Conservation (phyloP, 2,329 filamentous ascomycete species). For the Elsinoe arachidis region DNA sequence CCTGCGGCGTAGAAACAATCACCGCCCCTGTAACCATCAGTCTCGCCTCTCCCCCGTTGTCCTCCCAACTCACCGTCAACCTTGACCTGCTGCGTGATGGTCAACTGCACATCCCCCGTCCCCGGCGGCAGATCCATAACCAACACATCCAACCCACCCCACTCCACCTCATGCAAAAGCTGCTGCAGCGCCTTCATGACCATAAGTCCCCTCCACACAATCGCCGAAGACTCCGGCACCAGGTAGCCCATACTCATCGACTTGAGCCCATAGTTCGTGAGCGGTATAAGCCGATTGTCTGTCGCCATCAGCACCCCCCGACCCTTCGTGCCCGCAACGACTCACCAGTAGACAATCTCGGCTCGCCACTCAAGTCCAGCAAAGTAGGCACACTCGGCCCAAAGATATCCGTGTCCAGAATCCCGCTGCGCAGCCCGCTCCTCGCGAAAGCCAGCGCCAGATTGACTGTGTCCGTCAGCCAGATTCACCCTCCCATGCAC, state of each 20-base stretch:
- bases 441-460: conserved; percentile 79
- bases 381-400: conserved; percentile 90
- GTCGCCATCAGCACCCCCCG: not conserved
- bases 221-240: conserved; percentile 66
- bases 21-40: conserved; percentile 53
- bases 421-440: conserved; percentile 70
- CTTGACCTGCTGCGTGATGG: conserved; percentile 90
- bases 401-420: conserved; percentile 94
- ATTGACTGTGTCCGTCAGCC: conserved; percentile 46
- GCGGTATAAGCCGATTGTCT: conserved; percentile 74
- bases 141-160: conserved; percentile 80
- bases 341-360: conserved; percentile 63
- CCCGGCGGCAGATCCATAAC: conserved; percentile 88
- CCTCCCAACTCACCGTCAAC: conserved; percentile 56
- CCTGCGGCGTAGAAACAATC: conserved; percentile 88
- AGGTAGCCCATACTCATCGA: conserved; percentile 99
- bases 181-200: conserved; percentile 96
- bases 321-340: conserved; percentile 15
- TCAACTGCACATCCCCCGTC: conserved; percentile 91
- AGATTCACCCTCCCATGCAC: no score
- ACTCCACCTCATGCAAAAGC: conserved; percentile 88
- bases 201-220: conserved; percentile 95
- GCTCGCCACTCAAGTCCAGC: conserved; percentile 56
- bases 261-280: conserved; percentile 91
- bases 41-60: not conserved